Evolutionary conservation across 805 yeast species (phyloP).

Genomic region (Kodamaea leandrae): DNA sequence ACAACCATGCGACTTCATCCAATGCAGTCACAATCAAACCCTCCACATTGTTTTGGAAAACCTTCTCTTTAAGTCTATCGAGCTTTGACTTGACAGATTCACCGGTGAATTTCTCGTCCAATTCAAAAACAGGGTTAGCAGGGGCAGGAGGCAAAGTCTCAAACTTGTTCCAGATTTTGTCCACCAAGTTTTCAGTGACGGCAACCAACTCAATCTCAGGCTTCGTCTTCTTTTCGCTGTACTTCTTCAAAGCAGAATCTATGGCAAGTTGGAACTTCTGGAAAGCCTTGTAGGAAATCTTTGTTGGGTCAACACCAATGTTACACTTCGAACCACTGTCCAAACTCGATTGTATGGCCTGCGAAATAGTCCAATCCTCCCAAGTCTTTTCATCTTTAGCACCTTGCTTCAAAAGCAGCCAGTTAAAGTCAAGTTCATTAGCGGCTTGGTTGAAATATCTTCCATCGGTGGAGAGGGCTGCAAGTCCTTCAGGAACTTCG

Average conservation of each 20-base stretch:
- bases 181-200: slow-evolving; percentile 65
- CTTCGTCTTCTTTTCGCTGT: slow-evolving; percentile 17
- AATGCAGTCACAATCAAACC: slow-evolving; percentile 45
- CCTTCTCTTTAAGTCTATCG: slow-evolving; percentile 32
- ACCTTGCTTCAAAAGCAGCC: slow-evolving; percentile 55
- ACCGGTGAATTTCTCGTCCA: slow-evolving; percentile 62
- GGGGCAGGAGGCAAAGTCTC: slow-evolving; percentile 60
- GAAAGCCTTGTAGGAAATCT: slow-evolving; percentile 38
- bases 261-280: slow-evolving; percentile 32
- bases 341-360: slow-evolving; percentile 48
- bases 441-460: slow-evolving; percentile 59
- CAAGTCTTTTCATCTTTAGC: slow-evolving; percentile 49
- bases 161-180: slow-evolving; percentile 65
- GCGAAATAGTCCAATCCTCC: slow-evolving; percentile 56
- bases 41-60: slow-evolving; percentile 20
- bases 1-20: slow-evolving; percentile 54
- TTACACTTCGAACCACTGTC: slow-evolving; percentile 42
- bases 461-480: slow-evolving; percentile 59
- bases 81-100: slow-evolving; percentile 59
- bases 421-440: slow-evolving; percentile 58
- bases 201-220: slow-evolving; percentile 44
- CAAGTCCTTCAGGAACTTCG: slow-evolving; percentile 51
- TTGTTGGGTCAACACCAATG: slow-evolving; percentile 51
- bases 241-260: slow-evolving; percentile 20
- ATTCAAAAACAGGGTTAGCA: slow-evolving; percentile 48